These are phyloP conservation scores for Aspergillus sp. DNA, from an alignment of 2,329 filamentous ascomycete genomes.

Conservation along the genomic window DNA sequence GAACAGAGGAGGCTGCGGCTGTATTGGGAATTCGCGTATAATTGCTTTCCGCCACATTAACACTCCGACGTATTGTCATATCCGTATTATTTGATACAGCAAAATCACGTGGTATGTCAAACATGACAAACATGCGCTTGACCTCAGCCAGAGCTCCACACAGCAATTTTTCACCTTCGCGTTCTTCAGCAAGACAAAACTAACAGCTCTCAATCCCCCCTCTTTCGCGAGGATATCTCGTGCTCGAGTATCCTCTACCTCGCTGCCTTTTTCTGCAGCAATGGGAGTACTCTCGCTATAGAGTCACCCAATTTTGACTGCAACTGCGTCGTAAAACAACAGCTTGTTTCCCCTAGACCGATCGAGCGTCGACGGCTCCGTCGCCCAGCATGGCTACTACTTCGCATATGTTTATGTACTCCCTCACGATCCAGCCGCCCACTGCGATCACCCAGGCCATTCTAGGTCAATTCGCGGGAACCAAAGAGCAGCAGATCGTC, in stretches of 20 bases:
- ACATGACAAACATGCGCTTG: conserved; percentile 20
- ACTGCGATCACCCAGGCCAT: conserved; percentile 88
- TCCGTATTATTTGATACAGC: neutral
- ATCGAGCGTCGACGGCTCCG: conserved; percentile 16
- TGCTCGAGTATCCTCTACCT: conserved; percentile 26
- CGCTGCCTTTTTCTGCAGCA: conserved; percentile 26
- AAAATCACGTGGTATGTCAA: neutral
- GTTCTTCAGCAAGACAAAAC: conserved; percentile 11
- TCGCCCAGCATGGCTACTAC: conserved; percentile 81
- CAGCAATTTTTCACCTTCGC: conserved; percentile 32
- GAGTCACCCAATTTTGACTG: conserved; percentile 22
- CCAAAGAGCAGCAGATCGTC: conserved; percentile 96
- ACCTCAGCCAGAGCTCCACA: conserved; percentile 22
- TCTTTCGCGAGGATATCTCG: conserved; percentile 22
- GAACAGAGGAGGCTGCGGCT: conserved; percentile 2
- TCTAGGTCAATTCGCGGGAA: conserved; percentile 91
- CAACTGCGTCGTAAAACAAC: conserved; percentile 28
- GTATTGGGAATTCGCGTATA: conserved; percentile 5
- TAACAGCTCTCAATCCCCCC: neutral
- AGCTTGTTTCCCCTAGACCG: conserved; percentile 2
- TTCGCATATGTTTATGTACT: conserved; percentile 98
- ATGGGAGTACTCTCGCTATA: conserved; percentile 38
- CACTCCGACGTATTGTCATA: neutral
- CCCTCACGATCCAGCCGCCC: conserved; percentile 89
- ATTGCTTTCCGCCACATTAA: neutral